These are phyloP conservation scores for Rossbeevera mucosa DNA, from an alignment of 768 basidiomycete genomes.

Conservation along the genomic window DNA sequence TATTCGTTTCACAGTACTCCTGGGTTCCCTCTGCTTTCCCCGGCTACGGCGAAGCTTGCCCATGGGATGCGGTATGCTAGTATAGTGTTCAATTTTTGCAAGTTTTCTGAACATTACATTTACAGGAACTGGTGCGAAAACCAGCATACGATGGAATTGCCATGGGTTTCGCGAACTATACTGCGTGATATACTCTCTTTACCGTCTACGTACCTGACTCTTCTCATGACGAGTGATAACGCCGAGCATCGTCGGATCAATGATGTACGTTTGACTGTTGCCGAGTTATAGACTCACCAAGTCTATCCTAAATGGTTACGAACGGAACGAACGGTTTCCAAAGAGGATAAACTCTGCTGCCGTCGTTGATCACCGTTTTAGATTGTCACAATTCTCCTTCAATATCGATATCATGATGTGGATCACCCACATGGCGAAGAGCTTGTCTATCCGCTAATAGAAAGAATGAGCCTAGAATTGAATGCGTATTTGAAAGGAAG, in stretches of 20 bases:
- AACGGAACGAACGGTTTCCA: background rate
- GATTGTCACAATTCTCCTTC: background rate
- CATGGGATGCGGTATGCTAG: slow-evolving; percentile 16
- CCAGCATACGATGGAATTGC: slow-evolving; percentile 14
- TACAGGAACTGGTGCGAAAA: slow-evolving; percentile 14
- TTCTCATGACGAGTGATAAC: background rate
- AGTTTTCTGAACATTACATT: background rate
- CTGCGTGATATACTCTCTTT: background rate
- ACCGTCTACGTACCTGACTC: background rate
- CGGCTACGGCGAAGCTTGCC: slow-evolving; percentile 13
- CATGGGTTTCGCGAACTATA: slow-evolving; percentile 4
- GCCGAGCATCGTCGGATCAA: background rate
- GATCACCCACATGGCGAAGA: background rate
- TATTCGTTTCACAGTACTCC: slow-evolving; percentile 8
- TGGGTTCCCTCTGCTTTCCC: slow-evolving; percentile 11
- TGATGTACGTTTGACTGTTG: background rate
- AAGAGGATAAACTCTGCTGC: background rate
- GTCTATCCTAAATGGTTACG: background rate
- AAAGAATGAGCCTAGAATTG: background rate
- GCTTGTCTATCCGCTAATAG: background rate
- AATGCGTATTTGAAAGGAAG: background rate
- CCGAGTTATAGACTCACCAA: background rate
- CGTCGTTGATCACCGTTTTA: background rate
- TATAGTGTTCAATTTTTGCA: background rate
- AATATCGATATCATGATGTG: background rate